Evolutionary conservation across 495 filamentous ascomycete genomes (phyloP), one percentile per base, ranked within the genome.

Genomic region (Lasiosphaeris hirsuta): DNA sequence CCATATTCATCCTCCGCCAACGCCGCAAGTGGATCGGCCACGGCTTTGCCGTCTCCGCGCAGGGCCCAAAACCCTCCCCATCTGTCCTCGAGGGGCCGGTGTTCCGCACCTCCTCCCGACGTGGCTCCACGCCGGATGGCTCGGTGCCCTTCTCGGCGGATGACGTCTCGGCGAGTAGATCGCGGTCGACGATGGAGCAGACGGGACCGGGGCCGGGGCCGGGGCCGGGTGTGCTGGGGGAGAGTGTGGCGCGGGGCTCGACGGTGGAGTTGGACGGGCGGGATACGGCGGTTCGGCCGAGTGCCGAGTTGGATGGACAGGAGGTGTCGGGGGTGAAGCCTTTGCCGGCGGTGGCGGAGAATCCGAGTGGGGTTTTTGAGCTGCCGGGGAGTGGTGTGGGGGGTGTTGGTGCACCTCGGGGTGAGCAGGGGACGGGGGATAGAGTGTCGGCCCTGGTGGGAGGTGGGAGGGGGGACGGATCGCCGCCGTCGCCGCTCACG

Each of bases 1-100:
- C 64, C 39, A 45, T 60, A 33, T 56, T 64, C 46, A 40, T 68
- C 35, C 64, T 63, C 14, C 64, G 65, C 15, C 63, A 66, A 33
- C 63, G 62, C 7, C 67, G 61, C 50, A 63, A 60, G 57, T 60
- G 61, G 57, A 52, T 63, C 3, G 37, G 51, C 1, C n/a, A 11
- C 54, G 49, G 64, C 53, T 59, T 62, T 48, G 53, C 39, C 1
- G 57, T 65, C 14, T 47, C 60, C 0, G 45, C 47, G 11, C 51
- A 45, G 15, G 46, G 62, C 0, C 57, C 63, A 13, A 52, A 46
- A 45, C 54, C 60, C n/a, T n/a, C n/a, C n/a, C n/a, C n/a, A n/a
- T n/a, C n/a, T n/a, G n/a, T n/a, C n/a, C n/a, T n/a, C 0, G 66
- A 71, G 10, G 51, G 45, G 30, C 40, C 60, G 0, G 60, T 67